These are phyloP conservation scores for Suillus plorans DNA, from an alignment of 768 basidiomycete genomes.

Conservation along the genomic window DNA sequence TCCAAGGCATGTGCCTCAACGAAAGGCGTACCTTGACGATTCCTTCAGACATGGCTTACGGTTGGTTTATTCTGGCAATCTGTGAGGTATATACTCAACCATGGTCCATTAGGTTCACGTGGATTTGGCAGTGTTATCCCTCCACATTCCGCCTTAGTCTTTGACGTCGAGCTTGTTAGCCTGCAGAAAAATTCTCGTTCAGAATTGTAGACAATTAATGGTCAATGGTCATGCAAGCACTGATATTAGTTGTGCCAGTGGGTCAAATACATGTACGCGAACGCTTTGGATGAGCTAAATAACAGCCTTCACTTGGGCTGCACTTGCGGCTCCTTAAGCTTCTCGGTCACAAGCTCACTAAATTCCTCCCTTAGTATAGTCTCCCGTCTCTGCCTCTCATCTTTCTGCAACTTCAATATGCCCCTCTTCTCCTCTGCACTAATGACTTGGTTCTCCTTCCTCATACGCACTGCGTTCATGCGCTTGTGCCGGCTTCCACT, in stretches of 20 bases:
- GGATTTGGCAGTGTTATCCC: constrained; percentile 82
- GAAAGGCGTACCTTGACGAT: constrained; percentile 92
- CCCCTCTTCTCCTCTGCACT: constrained; percentile 98
- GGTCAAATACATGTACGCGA: too few species aligned
- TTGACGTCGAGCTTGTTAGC: constrained; percentile 81
- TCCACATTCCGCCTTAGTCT: constrained; percentile 74
- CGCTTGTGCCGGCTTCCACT: constrained; percentile 90
- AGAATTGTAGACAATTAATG: constrained; percentile 46
- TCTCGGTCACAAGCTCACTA: constrained; percentile 76
- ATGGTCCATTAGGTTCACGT: constrained; percentile 50
- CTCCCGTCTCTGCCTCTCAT: constrained; percentile 92
- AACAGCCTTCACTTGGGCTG: constrained; percentile 16
- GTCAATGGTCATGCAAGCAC: neutral
- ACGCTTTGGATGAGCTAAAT: neutral
- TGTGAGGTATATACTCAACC: neutral
- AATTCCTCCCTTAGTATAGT: constrained; percentile 88
- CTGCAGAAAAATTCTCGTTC: constrained; percentile 50
- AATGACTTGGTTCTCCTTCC: constrained; percentile 99
- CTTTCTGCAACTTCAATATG: constrained; percentile 90
- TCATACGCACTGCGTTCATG: constrained; percentile 99
- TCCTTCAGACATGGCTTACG: constrained; percentile 77
- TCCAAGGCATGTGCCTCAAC: constrained; percentile 79
- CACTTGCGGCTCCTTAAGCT: constrained; percentile 52
- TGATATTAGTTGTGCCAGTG: neutral
- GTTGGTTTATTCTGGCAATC: constrained; percentile 42